Conservation (phyloP, 2,329 filamentous ascomycete species). For the Thelonectria olida region DNA sequence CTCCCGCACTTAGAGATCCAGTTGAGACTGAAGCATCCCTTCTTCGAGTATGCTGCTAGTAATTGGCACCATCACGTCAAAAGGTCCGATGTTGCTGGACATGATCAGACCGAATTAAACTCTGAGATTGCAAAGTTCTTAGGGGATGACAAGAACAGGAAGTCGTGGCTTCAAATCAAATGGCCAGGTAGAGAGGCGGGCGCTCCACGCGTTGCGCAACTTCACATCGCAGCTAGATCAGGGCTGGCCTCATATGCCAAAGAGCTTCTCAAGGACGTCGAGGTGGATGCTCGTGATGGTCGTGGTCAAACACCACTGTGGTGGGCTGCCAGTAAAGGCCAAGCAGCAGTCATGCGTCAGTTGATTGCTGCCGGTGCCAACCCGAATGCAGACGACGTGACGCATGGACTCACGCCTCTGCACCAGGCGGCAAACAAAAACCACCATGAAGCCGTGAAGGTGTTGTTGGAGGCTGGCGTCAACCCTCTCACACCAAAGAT, state of each 20-base stretch:
- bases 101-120: slow-evolving; percentile 28
- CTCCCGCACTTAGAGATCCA: slow-evolving; percentile 1
- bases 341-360: slow-evolving; percentile 22
- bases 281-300: slow-evolving; percentile 26
- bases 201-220: neutral
- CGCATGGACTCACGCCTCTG: slow-evolving; percentile 44
- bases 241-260: slow-evolving; percentile 30
- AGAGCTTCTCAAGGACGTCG: slow-evolving; percentile 23
- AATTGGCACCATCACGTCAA: slow-evolving; percentile 43
- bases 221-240: slow-evolving; percentile 31
- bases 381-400: slow-evolving; percentile 28
- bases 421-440: slow-evolving; percentile 47
- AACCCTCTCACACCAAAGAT: slow-evolving; percentile 43
- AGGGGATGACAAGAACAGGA: slow-evolving; percentile 7
- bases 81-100: slow-evolving; percentile 28
- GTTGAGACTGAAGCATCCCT: slow-evolving; percentile 34
- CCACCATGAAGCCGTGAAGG: slow-evolving; percentile 32
- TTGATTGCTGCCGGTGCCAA: slow-evolving; percentile 40
- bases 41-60: slow-evolving; percentile 41
- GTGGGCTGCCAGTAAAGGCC: slow-evolving; percentile 39
- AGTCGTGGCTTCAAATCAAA: slow-evolving; percentile 25
- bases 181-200: slow-evolving; percentile 2
- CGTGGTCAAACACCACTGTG: slow-evolving; percentile 37
- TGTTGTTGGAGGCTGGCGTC: slow-evolving; percentile 48
- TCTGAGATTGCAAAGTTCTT: slow-evolving; percentile 18